These are phyloP conservation scores for Penicillium concentricum DNA, from an alignment of 2,329 filamentous ascomycete genomes.

Conservation along the genomic window DNA sequence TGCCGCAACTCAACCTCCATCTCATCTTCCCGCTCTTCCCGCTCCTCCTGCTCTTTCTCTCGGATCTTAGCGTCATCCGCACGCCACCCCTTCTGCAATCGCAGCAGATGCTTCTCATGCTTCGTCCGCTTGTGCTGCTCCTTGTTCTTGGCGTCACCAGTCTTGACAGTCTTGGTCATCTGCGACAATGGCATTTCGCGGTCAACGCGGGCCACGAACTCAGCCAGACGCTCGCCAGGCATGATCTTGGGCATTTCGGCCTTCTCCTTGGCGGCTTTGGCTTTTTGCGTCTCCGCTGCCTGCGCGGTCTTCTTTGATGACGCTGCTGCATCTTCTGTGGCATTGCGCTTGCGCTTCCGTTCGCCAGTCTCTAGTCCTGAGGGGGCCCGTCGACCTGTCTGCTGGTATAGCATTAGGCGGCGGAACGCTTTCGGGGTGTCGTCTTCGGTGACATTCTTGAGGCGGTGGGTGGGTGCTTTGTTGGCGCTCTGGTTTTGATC, in stretches of 20 bases:
- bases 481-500: constrained; percentile 23
- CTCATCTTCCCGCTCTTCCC: constrained; percentile 63
- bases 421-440: constrained; percentile 88
- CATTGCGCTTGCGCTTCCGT: constrained; percentile 49
- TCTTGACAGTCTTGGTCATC: constrained; percentile 58
- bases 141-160: constrained; percentile 31
- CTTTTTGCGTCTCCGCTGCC: constrained; percentile 1
- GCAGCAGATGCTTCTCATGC: constrained; percentile 75
- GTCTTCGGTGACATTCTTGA: constrained; percentile 51
- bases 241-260: constrained; percentile 63
- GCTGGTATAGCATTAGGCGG: constrained; percentile 74
- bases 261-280: constrained; percentile 15
- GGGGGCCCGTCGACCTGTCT: constrained; percentile 55
- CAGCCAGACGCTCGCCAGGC: constrained; percentile 77
- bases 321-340: constrained; percentile 13
- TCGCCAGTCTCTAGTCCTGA: constrained; percentile 63
- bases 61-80: constrained; percentile 56
- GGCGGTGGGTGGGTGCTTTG: constrained; percentile 44
- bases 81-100: constrained; percentile 59
- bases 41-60: constrained; percentile 76
- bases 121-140: constrained; percentile 66
- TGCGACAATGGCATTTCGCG: constrained; percentile 75
- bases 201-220: constrained; percentile 81
- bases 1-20: constrained; percentile 63
- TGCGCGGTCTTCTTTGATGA: constrained; percentile 15